Evolutionary conservation across 192 early-diverging fungal genomes (phyloP).

Genomic region (Mortierella alpina): DNA sequence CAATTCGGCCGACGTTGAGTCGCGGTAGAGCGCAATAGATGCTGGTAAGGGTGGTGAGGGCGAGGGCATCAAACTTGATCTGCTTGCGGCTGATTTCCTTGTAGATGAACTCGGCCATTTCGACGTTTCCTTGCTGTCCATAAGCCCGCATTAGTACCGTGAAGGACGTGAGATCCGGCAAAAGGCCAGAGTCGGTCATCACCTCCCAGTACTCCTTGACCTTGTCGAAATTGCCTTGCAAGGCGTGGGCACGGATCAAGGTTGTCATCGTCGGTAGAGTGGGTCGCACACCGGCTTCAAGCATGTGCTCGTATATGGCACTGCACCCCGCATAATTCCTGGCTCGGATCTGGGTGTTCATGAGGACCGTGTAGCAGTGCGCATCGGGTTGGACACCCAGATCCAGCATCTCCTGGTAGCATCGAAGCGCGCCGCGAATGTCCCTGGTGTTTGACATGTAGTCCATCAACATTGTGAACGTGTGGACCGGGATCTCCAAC

Average conservation of each 20-base stretch:
- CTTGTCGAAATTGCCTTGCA: constrained; percentile 18
- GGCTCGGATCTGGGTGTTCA: constrained; percentile 39
- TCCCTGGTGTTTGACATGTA: constrained; percentile 27
- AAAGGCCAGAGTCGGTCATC: constrained; percentile 22
- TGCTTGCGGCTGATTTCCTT: constrained; percentile 23
- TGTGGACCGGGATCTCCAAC: constrained; percentile 36
- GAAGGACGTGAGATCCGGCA: constrained; percentile 35
- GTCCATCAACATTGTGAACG: constrained; percentile 48
- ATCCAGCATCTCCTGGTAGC: constrained; percentile 49
- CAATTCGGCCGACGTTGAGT: constrained; percentile 20
- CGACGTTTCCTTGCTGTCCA: constrained; percentile 26
- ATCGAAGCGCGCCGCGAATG: constrained; percentile 21
- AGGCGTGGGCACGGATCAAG: constrained; percentile 28
- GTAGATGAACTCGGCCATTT: constrained; percentile 52
- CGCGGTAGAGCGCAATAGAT: constrained; percentile 20
- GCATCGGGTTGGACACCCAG: constrained; percentile 32
- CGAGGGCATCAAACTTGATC: constrained; percentile 10
- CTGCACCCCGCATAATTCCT: constrained; percentile 24
- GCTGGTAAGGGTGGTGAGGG: constrained; percentile 20
- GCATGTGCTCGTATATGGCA: constrained; percentile 18
- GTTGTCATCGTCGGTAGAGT: constrained; percentile 25
- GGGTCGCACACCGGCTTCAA: constrained; percentile 17
- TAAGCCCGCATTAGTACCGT: constrained; percentile 40
- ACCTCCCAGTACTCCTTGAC: constrained; percentile 41
- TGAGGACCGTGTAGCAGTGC: constrained; percentile 40